A percentile compares a stretch with the other conserved stretches of the same genome.
Conservation (phyloP, 768 basidiomycete species). For the Cystobasidium onofrii region DNA sequence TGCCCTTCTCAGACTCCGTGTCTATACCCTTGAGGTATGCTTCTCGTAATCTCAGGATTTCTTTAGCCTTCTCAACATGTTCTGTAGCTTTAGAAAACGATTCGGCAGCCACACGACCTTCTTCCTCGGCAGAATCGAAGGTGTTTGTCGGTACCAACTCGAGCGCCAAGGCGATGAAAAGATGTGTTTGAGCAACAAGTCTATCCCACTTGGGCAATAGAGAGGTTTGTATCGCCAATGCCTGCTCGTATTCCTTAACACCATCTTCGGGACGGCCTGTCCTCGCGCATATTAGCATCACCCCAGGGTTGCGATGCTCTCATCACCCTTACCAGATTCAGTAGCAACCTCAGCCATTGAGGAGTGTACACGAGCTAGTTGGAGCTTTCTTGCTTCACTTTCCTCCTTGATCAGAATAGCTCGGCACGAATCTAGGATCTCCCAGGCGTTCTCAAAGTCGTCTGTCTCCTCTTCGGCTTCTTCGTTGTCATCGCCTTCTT, state of each 20-base stretch:
- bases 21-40: conserved; percentile 16
- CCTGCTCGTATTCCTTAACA: conserved; percentile 36
- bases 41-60: neutral
- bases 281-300: neutral
- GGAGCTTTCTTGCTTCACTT: conserved; percentile 53
- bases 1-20: conserved; percentile 16
- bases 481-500: conserved; percentile 53
- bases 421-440: conserved; percentile 87
- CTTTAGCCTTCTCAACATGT: conserved; percentile 23
- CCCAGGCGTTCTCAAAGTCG: conserved; percentile 97
- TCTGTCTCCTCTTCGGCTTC: conserved; percentile 77
- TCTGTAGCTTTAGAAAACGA: neutral
- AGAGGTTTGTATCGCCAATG: conserved; percentile 30
- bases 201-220: conserved; percentile 37
- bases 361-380: conserved; percentile 83
- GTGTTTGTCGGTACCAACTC: conserved; percentile 24
- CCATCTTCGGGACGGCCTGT: conserved; percentile 39
- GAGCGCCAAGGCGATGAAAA: conserved; percentile 31
- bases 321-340: conserved; percentile 70
- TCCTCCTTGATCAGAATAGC: conserved; percentile 64
- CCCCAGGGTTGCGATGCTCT: neutral
- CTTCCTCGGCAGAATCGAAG: conserved; percentile 16
- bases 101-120: neutral
- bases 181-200: conserved; percentile 37
- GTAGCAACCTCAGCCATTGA: conserved; percentile 90